Base-by-base conservation (phyloP, 148 eudicot genomes). In the Diospyros lotus region DNA sequence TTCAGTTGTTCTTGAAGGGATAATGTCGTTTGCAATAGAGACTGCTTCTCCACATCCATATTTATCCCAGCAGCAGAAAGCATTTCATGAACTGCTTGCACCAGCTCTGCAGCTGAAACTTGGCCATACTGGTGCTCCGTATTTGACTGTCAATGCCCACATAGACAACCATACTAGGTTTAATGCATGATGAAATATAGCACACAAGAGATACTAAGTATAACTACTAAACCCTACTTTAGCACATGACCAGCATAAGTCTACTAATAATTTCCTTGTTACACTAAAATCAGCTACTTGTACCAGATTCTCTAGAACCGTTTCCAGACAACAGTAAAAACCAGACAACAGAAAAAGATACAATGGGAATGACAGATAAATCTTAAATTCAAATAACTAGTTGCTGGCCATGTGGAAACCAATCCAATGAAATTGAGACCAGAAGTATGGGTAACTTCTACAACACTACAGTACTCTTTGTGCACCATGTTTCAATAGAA, bases 71-170 rank as follows among this genome's bases (percentile, higher is more conserved):
- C 99, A 43, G 97, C 89, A 55, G 98, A 91, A 73, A 96, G 97
- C 98, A 96, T 93, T 85, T 96, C 99, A 78, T 89, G 97, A 79
- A 96, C 98, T 61, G 99, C 99, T 80, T 96, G 93, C 75, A 96
- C 98, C 68, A 96, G 75, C 77, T 96, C 99, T 72, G 84, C 86
- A 80, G 98, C 91, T 56, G 97, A 88, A 59, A 96, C 99, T 68
- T 88, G 84, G 41, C 93, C 99, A 84, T 82, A 85, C 82, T 89
- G 92, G 54, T 87, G 91, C 78, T 91, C 94, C 67, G 86, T 82
- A 69, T 86, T 80, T 55, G 85, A 79, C 82, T 81, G 89, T 70
- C 68, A 63, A 85, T 86, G 78, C 51, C 17, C 55, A 71, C 69
- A 71, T 10, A 52, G 43, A 67, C 58, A 38, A 52, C 60, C 65